Evolutionary conservation across 768 basidiomycete species (phyloP), one percentile per base, ranked within the genome.

Genomic region (Amanita pseudoporphyria): DNA sequence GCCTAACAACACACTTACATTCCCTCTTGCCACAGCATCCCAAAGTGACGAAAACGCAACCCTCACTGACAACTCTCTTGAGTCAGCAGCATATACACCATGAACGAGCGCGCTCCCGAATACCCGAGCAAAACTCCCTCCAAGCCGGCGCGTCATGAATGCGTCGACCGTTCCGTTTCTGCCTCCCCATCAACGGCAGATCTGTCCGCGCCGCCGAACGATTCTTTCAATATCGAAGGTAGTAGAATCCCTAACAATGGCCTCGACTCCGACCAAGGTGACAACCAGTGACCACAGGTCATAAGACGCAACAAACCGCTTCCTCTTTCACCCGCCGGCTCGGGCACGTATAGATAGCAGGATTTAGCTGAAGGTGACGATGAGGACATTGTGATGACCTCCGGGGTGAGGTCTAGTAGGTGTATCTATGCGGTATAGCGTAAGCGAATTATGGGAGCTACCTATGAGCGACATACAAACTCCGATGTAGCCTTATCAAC

Each of bases 71-170:
- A 98, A 65, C 35, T 68, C 58, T 2, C 86, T 68, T 2, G 92
- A 78, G 58, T 95, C 91, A 0, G 90, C 79, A 1, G 91, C 92
- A 61, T 97, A 97, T 49, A 98, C 87, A 0, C 95, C 95, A 58
- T 96, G 94, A 1, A 92, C 79, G 51, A 96, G 68, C 0, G 94
- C 84, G 74, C 14, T 64, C 62, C 86, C 81, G 48, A 97, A 73
- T 2, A 76, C 73, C 13, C 80, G 75, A 1, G 94, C 90, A 56
- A 94, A 77, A 2, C 71, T 64, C 5, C 71, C 62, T 0, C 90
- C 88, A 50, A 96, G 86, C 19, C 89, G 72, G 10, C 88, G 73
- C 0, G 76, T 62, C 49, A 97, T 61, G 55, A 98, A 87, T 0
- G 78, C 64, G 54, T 97, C 82, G 6, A 98, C 71, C 0, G 82